Conservation (phyloP, 1,139 yeast species). For the Yamadazyma sp. region DNA sequence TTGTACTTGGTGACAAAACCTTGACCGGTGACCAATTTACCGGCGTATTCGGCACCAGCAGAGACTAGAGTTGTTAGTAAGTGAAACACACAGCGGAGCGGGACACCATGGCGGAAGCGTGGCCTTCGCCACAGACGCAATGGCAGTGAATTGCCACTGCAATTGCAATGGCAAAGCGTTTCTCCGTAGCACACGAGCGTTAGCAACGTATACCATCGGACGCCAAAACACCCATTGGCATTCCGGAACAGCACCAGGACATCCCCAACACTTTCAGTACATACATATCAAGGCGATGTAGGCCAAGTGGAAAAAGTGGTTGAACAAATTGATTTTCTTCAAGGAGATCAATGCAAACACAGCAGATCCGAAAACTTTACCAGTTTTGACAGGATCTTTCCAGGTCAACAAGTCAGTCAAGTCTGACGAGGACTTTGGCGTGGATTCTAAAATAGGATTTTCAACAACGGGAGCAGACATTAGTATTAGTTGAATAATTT, state of each 20-base stretch:
- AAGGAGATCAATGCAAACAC: conserved; percentile 59
- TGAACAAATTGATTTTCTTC: conserved; percentile 69
- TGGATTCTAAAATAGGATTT: neutral
- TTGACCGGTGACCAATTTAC: conserved; percentile 65
- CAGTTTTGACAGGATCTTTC: conserved; percentile 80
- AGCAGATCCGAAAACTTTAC: conserved; percentile 69
- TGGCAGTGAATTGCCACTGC: too few relatives aligned
- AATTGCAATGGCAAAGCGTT: too few relatives aligned
- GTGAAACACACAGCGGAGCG: too few relatives aligned
- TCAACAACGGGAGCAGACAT: conserved; percentile 14
- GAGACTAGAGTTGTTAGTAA: conserved; percentile 38
- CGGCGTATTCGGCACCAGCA: conserved; percentile 69
- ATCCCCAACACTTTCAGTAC: conserved; percentile 17
- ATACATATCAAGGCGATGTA: conserved; percentile 47
- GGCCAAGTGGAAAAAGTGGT: conserved; percentile 60
- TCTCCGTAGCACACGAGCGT: conserved; percentile 6
- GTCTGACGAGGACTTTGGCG: conserved; percentile 12
- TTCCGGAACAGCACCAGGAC: too few relatives aligned
- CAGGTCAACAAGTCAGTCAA: conserved; percentile 60
- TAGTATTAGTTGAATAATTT: conserved; percentile 11
- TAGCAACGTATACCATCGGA: too few relatives aligned
- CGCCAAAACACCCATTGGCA: too few relatives aligned
- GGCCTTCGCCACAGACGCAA: too few relatives aligned
- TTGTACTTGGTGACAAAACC: conserved; percentile 69
- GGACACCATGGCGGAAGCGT: neutral